A percentile compares a stretch with the other conserved stretches of the same genome.
Conservation (phyloP, 257 asterid species). For the Thymus quinquecostatus region DNA sequence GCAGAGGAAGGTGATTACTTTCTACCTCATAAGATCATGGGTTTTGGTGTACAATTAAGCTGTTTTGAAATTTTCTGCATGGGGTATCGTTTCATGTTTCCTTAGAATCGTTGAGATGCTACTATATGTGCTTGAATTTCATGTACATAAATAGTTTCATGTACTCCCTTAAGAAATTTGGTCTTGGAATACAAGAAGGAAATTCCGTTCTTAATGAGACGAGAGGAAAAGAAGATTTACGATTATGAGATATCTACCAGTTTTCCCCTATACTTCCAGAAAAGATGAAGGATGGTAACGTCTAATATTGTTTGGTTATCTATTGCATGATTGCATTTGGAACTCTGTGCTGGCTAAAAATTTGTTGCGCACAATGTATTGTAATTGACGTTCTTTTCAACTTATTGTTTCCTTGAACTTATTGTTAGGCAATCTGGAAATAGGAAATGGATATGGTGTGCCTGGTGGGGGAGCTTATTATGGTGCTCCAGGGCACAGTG, state of each 20-base stretch:
- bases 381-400: slow-evolving; percentile 12
- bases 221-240: slow-evolving; percentile 7
- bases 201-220: slow-evolving; percentile 3
- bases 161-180: background rate
- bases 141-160: background rate
- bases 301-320: background rate
- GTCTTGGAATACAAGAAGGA: slow-evolving; percentile 14
- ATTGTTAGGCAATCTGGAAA: slow-evolving; percentile 74
- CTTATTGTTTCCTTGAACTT: slow-evolving; percentile 21
- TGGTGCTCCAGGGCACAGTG: slow-evolving; percentile 50
- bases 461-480: slow-evolving; percentile 97
- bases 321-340: no score
- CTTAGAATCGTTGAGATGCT: background rate
- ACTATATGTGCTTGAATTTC: slow-evolving; percentile 3
- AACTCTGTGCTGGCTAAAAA: background rate
- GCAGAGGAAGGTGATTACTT: slow-evolving; percentile 62
- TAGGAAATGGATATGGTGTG: slow-evolving; percentile 99
- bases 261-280: slow-evolving; percentile 6
- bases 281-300: slow-evolving; percentile 9
- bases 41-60: background rate
- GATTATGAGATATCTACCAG: slow-evolving; percentile 12
- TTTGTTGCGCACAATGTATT: slow-evolving; percentile 13
- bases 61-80: slow-evolving; percentile 5
- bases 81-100: slow-evolving; percentile 6
- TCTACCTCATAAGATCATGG: background rate